Conservation (phyloP, 805 yeast genomes). For the Saturnispora mendoncae region DNA sequence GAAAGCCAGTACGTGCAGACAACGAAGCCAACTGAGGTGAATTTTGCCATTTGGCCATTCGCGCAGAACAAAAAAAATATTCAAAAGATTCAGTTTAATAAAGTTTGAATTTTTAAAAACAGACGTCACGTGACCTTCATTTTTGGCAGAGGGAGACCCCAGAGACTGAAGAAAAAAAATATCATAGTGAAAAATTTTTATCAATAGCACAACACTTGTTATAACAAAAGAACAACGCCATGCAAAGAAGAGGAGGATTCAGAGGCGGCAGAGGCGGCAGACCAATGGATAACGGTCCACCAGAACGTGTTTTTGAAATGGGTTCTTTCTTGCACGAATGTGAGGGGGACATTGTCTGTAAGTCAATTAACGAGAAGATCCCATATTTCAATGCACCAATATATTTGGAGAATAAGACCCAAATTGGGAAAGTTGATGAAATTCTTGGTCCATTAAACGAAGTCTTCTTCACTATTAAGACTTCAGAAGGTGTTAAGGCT, state of each 20-base stretch:
- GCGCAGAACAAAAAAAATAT: constrained; percentile 5
- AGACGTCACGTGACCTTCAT: no score
- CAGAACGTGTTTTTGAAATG: constrained; percentile 90
- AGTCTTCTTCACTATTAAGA: constrained; percentile 94
- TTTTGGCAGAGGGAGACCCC: no score
- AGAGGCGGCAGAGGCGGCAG: constrained; percentile 65
- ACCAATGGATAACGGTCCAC: constrained; percentile 85
- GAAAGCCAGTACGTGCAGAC: constrained; percentile 31
- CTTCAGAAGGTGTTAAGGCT: constrained; percentile 94
- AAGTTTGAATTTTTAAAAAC: neutral
- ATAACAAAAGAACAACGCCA: constrained; percentile 16
- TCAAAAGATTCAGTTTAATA: neutral
- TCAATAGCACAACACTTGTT: neutral
- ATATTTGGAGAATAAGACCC: constrained; percentile 90
- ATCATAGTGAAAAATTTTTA: neutral
- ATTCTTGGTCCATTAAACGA: constrained; percentile 96
- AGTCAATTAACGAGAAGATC: constrained; percentile 85
- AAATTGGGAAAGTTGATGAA: constrained; percentile 96
- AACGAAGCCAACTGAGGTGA: constrained; percentile 15
- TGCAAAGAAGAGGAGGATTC: constrained; percentile 65
- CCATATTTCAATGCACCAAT: constrained; percentile 99
- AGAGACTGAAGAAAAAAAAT: no score
- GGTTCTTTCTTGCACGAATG: constrained; percentile 87
- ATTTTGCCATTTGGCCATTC: constrained; percentile 14
- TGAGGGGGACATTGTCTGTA: constrained; percentile 96